These are phyloP conservation scores for Bipolaris sorokiniana DNA, from an alignment of 2,329 filamentous ascomycete genomes.

Conservation along the genomic window DNA sequence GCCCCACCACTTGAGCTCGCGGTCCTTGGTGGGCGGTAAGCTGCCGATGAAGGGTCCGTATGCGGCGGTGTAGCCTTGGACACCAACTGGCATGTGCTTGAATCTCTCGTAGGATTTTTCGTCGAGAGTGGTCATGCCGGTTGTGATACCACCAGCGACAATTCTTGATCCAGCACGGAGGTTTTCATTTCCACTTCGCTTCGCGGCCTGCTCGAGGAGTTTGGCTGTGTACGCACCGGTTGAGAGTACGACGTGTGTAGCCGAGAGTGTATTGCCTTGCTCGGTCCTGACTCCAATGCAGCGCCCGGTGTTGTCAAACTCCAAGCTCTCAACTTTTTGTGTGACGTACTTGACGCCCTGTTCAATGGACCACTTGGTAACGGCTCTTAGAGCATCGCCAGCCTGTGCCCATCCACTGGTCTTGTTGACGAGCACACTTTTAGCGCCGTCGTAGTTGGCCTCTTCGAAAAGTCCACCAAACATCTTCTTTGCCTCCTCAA, in stretches of 20 bases:
- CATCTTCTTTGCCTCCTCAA: constrained; percentile 60
- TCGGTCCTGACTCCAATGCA: constrained; percentile 46
- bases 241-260: constrained; percentile 45
- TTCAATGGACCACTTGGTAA: constrained; percentile 60
- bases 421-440: constrained; percentile 66
- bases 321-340: constrained; percentile 58
- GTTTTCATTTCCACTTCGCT: constrained; percentile 53
- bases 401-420: constrained; percentile 69
- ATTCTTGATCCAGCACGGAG: constrained; percentile 62
- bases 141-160: constrained; percentile 62
- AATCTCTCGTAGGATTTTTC: constrained; percentile 36
- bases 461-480: constrained; percentile 66
- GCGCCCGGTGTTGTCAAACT: constrained; percentile 56
- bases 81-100: constrained; percentile 45
- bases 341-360: constrained; percentile 66
- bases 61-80: constrained; percentile 39
- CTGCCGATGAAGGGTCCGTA: constrained; percentile 43
- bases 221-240: constrained; percentile 54
- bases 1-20: constrained; percentile 46
- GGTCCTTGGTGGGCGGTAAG: constrained; percentile 42
- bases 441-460: constrained; percentile 65
- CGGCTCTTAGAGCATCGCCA: constrained; percentile 61
- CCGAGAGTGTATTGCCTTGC: constrained; percentile 37
- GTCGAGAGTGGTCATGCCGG: constrained; percentile 56
- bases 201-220: constrained; percentile 57